A percentile compares a stretch with the other conserved stretches of the same genome.
Conservation (phyloP, 495 filamentous ascomycete genomes). For the Baudoinia panamericana region DNA sequence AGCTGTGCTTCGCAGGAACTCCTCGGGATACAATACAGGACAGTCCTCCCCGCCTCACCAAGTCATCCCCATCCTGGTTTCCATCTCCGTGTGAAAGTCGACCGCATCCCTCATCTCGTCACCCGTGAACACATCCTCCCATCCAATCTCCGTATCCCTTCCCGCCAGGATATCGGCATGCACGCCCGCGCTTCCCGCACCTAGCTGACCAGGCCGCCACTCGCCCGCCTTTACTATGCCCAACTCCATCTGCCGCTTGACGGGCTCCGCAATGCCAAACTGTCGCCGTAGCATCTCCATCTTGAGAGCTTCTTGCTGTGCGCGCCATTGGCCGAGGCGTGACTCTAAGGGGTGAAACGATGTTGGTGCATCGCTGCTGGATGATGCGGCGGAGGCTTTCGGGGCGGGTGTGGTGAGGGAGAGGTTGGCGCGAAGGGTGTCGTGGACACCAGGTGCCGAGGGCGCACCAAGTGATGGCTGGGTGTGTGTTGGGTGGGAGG, state of each 20-base stretch:
- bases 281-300: conserved; percentile 74
- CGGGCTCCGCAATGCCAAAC: conserved; percentile 86
- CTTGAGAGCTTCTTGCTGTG: conserved; percentile 73
- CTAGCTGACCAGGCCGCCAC: conserved; percentile 35
- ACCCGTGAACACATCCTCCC: conserved; percentile 84
- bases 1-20: too few species aligned
- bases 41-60: conserved; percentile 32
- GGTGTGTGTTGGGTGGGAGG: conserved; percentile 38
- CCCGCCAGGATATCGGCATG: conserved; percentile 65
- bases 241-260: conserved; percentile 89
- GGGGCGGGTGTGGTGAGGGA: conserved; percentile 36
- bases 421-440: conserved; percentile 75
- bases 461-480: conserved; percentile 47
- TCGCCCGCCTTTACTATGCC: conserved; percentile 57
- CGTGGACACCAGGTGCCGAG: conserved; percentile 80
- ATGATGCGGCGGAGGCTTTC: conserved; percentile 28
- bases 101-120: conserved; percentile 39
- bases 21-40: too few species aligned
- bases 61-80: conserved; percentile 69
- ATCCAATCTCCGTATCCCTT: conserved; percentile 58
- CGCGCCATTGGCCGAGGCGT: conserved; percentile 69
- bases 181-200: conserved; percentile 24
- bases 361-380: too few species aligned
- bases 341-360: conserved; percentile 84
- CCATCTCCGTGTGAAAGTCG: conserved; percentile 83